Evolutionary conservation across 2,329 filamentous ascomycete genomes (phyloP), one percentile per base, ranked within the genome.

Genomic region (Beauveria australis): DNA sequence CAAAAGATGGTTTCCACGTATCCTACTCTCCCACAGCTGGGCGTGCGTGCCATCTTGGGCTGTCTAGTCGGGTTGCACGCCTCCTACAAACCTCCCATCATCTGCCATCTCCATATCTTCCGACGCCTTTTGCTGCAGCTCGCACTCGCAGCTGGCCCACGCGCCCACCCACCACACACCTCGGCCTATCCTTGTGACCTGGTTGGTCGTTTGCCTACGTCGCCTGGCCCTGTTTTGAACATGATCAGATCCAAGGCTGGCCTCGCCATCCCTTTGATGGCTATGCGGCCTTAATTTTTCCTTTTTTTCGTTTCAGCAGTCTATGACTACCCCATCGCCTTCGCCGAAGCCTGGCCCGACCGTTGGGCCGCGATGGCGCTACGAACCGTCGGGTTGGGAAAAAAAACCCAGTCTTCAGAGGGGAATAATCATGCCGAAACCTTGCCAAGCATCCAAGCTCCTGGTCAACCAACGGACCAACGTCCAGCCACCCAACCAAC

Each of bases 131-230:
- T 3, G 8, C 55, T 52, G 56, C 57, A 59, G 9, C 49, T 59
- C 57, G 40, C 49, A 59, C 57, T 18, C 49, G 48, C 57, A 59
- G 46, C 22, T 19, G 7, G n/a, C 18, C 46, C 56, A 53, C 48
- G 47, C 53, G 48, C 41, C 57, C 48, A 37, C 41, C 26, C 57
- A 47, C 57, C 49, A 46, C 56, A 30, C 48, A 37, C 53, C 43
- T 51, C 44, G 16, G 16, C 30, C 43, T 44, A 28, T 59, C 48
- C 57, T 47, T 49, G 57, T 59, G 57, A 59, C 57, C 28, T 59
- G 57, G 41, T 53, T 53, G 57, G 57, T 59, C 57, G 48, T 18
- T 53, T 47, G 57, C 28, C 26, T 28, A 18, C 10, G 57, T 53
- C 57, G 57, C 16, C 48, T 59, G 57, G 48, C 57, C 49, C 26